Conservation (phyloP, 805 yeast genomes). For the Wickerhamiella domercqiae region DNA sequence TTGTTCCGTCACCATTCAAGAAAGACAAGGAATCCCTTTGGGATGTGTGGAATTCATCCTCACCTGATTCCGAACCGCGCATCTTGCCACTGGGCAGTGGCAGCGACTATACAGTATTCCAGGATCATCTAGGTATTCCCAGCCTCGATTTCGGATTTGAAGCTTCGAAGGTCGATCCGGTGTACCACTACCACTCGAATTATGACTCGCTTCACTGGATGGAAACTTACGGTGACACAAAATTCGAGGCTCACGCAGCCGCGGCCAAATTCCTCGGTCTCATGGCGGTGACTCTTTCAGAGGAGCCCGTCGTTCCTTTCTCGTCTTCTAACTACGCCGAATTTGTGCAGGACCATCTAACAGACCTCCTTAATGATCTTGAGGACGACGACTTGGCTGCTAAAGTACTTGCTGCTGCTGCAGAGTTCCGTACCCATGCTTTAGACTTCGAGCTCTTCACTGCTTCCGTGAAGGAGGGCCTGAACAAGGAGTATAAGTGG, state of each 20-base stretch:
- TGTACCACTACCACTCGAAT: conserved; percentile 63
- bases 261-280: conserved; percentile 40
- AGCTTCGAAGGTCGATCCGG: conserved; percentile 33
- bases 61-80: conserved; percentile 15
- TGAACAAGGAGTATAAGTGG: conserved; percentile 49
- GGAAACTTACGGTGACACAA: conserved; percentile 46
- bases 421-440: conserved; percentile 32
- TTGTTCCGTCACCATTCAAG: conserved; percentile 33
- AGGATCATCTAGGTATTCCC: conserved; percentile 29
- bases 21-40: conserved; percentile 19
- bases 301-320: conserved; percentile 32
- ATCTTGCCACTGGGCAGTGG: conserved; percentile 50
- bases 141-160: conserved; percentile 43
- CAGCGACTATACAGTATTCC: conserved; percentile 41
- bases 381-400: conserved; percentile 10
- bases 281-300: conserved; percentile 33
- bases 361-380: conserved; percentile 20
- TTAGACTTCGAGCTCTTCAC: conserved; percentile 34
- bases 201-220: conserved; percentile 64
- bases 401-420: conserved; percentile 22
- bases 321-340: conserved; percentile 29
- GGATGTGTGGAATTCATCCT: conserved; percentile 23
- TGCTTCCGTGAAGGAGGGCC: conserved; percentile 15
- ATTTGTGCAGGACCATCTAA: conserved; percentile 27
- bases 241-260: conserved; percentile 42